Evolutionary conservation across 2,329 filamentous ascomycete species (phyloP).

Genomic region (Fusarium concolor): DNA sequence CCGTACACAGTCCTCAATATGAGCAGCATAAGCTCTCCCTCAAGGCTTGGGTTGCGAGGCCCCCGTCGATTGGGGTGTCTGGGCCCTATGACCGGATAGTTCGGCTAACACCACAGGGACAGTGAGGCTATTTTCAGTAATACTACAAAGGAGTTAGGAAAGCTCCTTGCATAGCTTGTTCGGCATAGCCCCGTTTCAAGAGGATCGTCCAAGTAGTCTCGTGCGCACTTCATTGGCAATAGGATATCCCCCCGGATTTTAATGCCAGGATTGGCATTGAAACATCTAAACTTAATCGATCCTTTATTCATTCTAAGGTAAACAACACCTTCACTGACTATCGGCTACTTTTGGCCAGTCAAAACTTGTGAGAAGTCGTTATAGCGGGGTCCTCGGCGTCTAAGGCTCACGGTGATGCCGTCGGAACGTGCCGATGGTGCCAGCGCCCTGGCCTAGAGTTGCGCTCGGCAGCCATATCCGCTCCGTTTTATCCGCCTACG

Average conservation of each 20-base stretch:
- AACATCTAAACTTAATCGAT: too few species aligned
- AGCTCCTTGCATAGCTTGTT: too few species aligned
- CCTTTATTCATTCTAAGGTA: not conserved
- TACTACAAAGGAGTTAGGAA: too few species aligned
- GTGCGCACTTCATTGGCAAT: not conserved
- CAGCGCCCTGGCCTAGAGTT: not conserved
- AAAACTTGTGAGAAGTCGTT: not conserved
- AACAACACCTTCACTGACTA: not conserved
- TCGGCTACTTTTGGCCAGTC: accelerated
- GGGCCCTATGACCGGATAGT: too few species aligned
- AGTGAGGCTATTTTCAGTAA: not conserved
- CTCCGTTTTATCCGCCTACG: not conserved
- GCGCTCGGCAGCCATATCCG: conserved; percentile 2
- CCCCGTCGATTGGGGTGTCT: too few species aligned
- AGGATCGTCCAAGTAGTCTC: not conserved
- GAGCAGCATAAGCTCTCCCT: too few species aligned
- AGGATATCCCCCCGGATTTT: too few species aligned
- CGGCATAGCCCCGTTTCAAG: not conserved
- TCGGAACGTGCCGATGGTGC: not conserved
- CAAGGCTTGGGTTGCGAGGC: too few species aligned
- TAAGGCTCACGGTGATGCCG: conserved; percentile 5
- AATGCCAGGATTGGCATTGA: not conserved
- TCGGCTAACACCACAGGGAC: not conserved
- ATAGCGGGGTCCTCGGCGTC: not conserved
- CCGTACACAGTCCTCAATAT: too few species aligned